Evolutionary conservation across 805 yeast genomes (phyloP).

Genomic region (Geotrichum ghanense): DNA sequence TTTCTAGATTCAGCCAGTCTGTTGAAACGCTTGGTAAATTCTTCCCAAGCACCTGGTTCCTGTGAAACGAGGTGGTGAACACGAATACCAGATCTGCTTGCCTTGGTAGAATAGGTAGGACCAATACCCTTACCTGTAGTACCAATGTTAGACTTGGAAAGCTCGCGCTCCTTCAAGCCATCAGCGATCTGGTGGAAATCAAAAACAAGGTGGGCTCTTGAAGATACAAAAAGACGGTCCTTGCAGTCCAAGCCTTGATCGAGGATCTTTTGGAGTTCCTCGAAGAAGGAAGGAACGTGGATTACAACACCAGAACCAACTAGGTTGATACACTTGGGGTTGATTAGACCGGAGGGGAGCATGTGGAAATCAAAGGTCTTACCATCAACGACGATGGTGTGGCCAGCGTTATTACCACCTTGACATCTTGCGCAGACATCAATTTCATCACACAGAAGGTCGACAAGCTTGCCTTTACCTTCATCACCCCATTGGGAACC

Average conservation of each 20-base stretch:
- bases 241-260: constrained; percentile 68
- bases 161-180: constrained; percentile 86
- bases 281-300: constrained; percentile 86
- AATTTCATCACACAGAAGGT: constrained; percentile 83
- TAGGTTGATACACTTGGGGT: constrained; percentile 79
- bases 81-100: constrained; percentile 91
- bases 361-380: constrained; percentile 95
- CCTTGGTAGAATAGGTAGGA: constrained; percentile 95
- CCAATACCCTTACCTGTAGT: constrained; percentile 99
- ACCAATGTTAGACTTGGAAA: constrained; percentile 82
- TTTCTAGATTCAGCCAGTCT: constrained; percentile 71
- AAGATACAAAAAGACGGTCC: constrained; percentile 74
- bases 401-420: constrained; percentile 99
- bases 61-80: constrained; percentile 90
- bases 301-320: constrained; percentile 95
- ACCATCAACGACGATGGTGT: constrained; percentile 86
- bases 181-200: constrained; percentile 98
- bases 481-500: constrained; percentile 99
- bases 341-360: constrained; percentile 97
- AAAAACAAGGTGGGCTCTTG: constrained; percentile 92
- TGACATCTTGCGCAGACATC: constrained; percentile 94
- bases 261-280: constrained; percentile 72
- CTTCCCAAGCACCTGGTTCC: constrained; percentile 87
- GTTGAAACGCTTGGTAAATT: constrained; percentile 66
- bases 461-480: constrained; percentile 98